These are phyloP conservation scores for Paspalum vaginatum DNA, from an alignment of 176 grass and related monocot genomes.

Conservation along the genomic window DNA sequence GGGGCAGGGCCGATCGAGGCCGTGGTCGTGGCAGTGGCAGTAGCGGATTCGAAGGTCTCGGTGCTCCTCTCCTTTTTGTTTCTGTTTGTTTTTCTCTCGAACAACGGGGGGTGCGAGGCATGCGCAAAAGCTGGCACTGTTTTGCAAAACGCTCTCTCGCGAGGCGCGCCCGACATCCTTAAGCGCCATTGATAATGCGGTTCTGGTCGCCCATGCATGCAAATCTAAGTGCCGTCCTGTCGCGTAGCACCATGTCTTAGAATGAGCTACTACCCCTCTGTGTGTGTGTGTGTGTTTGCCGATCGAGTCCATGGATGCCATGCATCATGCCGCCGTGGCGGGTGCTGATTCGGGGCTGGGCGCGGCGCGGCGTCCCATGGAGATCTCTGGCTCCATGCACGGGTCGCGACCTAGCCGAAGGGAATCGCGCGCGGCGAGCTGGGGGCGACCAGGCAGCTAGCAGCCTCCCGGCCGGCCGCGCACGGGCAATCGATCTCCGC, in stretches of 20 bases:
- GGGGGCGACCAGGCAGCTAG: neutral
- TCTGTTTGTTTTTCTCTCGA: slow-evolving; percentile 34
- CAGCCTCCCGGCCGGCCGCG: neutral
- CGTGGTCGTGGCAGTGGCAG: slow-evolving; percentile 37
- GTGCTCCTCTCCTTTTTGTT: slow-evolving; percentile 50
- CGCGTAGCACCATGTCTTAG: slow-evolving; percentile 90
- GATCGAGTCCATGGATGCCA: slow-evolving; percentile 18
- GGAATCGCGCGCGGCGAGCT: slow-evolving; percentile 49
- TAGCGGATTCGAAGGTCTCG: slow-evolving; percentile 63
- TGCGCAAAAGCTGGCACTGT: slow-evolving; percentile 97
- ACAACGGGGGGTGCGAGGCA: slow-evolving; percentile 38
- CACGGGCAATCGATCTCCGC: slow-evolving; percentile 35
- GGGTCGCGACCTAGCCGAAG: slow-evolving; percentile 64
- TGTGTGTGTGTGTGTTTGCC: slow-evolving; percentile 14
- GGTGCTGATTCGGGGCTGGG: slow-evolving; percentile 41
- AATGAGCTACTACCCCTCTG: slow-evolving; percentile 38
- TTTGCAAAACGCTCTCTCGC: slow-evolving; percentile 41
- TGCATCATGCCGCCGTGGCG: slow-evolving; percentile 18
- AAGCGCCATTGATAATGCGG: slow-evolving; percentile 74
- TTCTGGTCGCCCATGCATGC: slow-evolving; percentile 64
- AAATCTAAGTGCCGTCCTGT: slow-evolving; percentile 91
- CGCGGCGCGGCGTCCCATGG: slow-evolving; percentile 29
- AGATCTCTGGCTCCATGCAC: slow-evolving; percentile 62
- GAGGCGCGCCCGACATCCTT: slow-evolving; percentile 79
- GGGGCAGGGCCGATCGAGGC: slow-evolving; percentile 25